Evolutionary conservation across 2,329 filamentous ascomycete species (phyloP).

Genomic region (Calycina marina): DNA sequence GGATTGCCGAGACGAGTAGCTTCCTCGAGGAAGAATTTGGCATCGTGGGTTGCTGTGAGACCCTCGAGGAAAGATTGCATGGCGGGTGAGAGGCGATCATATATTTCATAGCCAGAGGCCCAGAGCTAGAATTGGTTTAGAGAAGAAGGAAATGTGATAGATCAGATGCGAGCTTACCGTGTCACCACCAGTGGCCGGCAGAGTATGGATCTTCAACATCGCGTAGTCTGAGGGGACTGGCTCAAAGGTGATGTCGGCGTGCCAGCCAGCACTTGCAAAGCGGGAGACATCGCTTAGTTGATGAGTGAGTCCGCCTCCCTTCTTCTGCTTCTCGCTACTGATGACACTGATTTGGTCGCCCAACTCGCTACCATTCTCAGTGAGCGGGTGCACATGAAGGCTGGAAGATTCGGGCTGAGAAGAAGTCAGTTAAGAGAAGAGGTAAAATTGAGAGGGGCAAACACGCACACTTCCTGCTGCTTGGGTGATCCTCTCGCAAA

Average conservation of each 20-base stretch:
- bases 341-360: constrained; percentile 43
- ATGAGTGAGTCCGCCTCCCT: constrained; percentile 27
- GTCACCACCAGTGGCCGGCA: constrained; percentile 33
- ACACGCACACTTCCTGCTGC: constrained; percentile 4
- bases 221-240: constrained; percentile 37
- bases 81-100: constrained; percentile 35
- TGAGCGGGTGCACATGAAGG: constrained; percentile 40
- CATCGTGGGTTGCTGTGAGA: constrained; percentile 34
- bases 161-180: constrained; percentile 24
- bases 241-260: constrained; percentile 40
- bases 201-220: constrained; percentile 33
- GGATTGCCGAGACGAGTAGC: constrained; percentile 30
- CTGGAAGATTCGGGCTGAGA: constrained; percentile 24
- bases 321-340: constrained; percentile 28
- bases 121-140: constrained; percentile 24
- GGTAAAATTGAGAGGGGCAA: not conserved
- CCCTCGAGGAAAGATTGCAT: constrained; percentile 33
- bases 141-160: constrained; percentile 28
- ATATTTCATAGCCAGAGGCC: constrained; percentile 37
- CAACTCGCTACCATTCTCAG: constrained; percentile 34
- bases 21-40: constrained; percentile 35
- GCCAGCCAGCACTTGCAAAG: constrained; percentile 34
- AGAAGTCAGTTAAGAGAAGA: not conserved
- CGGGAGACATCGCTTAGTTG: constrained; percentile 34
- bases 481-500: constrained; percentile 22